Percentiles rank a stretch among this genome's conserved stretches.
These are phyloP conservation scores for Heterobasidion irregulare DNA, from an alignment of 1,284 basidiomycete species.

Conservation along the genomic window DNA sequence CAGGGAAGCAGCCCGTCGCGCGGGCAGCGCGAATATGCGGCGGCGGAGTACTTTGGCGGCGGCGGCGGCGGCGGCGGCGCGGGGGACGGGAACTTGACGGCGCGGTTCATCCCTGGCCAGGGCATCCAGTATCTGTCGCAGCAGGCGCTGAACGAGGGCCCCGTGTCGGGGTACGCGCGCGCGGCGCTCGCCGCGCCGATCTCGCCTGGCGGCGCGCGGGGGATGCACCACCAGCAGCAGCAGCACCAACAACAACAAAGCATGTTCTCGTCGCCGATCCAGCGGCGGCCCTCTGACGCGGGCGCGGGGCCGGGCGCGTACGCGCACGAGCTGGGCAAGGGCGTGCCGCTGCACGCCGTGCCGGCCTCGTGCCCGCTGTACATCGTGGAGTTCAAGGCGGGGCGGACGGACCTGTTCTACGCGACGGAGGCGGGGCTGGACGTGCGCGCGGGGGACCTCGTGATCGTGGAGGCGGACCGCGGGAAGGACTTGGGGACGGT, in stretches of 20 bases:
- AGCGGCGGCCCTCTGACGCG: slow-evolving; percentile 46
- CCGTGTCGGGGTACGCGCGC: slow-evolving; percentile 4
- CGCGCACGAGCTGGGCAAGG: slow-evolving; percentile 77
- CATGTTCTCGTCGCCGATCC: slow-evolving; percentile 16
- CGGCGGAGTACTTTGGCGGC: no score
- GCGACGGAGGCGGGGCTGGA: slow-evolving; percentile 59
- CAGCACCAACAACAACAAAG: slow-evolving; percentile 8
- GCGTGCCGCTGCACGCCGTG: slow-evolving; percentile 79
- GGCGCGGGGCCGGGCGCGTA: slow-evolving; percentile 12
- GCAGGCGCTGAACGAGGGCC: slow-evolving; percentile 16
- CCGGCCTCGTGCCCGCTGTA: slow-evolving; percentile 83
- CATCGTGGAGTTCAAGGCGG: slow-evolving; percentile 97
- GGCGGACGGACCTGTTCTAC: slow-evolving; percentile 92
- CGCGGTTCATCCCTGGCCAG: slow-evolving; percentile 55
- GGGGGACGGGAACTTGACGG: slow-evolving; percentile 30
- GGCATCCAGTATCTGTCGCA: slow-evolving; percentile 53
- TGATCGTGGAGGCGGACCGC: slow-evolving; percentile 95
- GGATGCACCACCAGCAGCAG: slow-evolving; percentile 7
- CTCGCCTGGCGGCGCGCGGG: slow-evolving; percentile 20
- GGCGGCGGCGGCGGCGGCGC: no score
- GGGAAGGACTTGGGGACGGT: slow-evolving; percentile 91
- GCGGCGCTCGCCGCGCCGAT: slow-evolving; percentile 18
- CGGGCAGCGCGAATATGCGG: slow-evolving; percentile 11
- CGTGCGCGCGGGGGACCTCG: slow-evolving; percentile 79
- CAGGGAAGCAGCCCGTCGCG: slow-evolving; percentile 26